Base-by-base conservation (phyloP, 306 rosid species). In the Hylodesmum podocarpum region DNA sequence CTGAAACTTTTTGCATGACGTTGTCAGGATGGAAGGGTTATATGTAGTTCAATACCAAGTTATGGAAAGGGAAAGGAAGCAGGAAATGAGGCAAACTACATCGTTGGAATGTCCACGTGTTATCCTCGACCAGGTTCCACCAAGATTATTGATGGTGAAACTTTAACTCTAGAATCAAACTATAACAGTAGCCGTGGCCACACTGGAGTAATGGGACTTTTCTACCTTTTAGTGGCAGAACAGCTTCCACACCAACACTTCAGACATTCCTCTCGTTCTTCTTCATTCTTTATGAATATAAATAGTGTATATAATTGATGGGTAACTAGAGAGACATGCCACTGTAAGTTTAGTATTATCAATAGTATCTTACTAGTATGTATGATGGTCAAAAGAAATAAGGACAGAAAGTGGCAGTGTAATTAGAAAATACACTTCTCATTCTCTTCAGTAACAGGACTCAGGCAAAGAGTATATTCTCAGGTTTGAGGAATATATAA, bases 31-130 rank as follows among this genome's bases (percentile, higher is more conserved):
- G 97, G 96, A 14, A 78, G 87, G 33, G 82, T 83, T 13, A 75
- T 93, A 66, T 93, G 97, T 72, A 83, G 92, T 1, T 93, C 97
- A 2, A 72, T 29, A 29, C 88, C 97, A 72, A 78, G 70, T 28
- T 93, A 93, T 61, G 97, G 97, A 78, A 34, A 51, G 14, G 96
- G 97, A 1, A 29, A 74, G 1, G 92, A 90, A 67, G 86, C 85
- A 29, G 97, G 96, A 72, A 85, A 93, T 36, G 97, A 93, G 54
- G 74, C 51, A 4, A 86, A 86, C 0, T 90, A 88, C 72, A 74
- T 93, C 6, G 91, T 93, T 24, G 97, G 97, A 80, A 93, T 93
- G 97, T 75, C 90, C 2, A 86, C 90, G 36, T 93, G 97, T 73
- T 93, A 86, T 78, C 97, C 97, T 54, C 36, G 9, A 59, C 87